phyloP scores from a whole-genome alignment of 140 eudicot genomes.

The Erigeron philadelphicus region DNA sequence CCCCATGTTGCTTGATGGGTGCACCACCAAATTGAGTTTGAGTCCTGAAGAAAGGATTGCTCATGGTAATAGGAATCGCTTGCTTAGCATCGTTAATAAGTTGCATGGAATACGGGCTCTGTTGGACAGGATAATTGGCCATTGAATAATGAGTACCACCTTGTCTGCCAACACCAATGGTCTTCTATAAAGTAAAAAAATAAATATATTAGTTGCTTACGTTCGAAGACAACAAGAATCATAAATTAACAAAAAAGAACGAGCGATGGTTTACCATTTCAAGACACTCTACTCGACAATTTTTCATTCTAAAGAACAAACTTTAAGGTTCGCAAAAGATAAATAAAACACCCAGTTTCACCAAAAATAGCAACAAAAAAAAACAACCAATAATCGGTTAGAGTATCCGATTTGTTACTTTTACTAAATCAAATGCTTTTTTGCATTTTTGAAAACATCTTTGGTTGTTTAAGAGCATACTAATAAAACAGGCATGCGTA shows the following conservation, averaged over 20 bases:
- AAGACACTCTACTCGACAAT: constrained; percentile 7
- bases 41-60: constrained; percentile 39
- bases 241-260: background rate
- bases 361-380: constrained; percentile 11
- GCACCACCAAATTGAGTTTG: constrained; percentile 48
- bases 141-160: constrained; percentile 38
- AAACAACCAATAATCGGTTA: too few species aligned
- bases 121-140: constrained; percentile 47
- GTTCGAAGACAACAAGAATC: background rate
- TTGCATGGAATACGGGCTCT: constrained; percentile 39
- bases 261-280: background rate
- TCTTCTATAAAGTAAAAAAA: constrained; percentile 33
- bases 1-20: constrained; percentile 43
- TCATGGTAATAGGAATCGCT: constrained; percentile 36
- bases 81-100: constrained; percentile 40
- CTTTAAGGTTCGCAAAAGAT: background rate
- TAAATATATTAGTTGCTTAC: constrained; percentile 19
- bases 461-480: too few species aligned
- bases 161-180: constrained; percentile 35
- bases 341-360: constrained; percentile 9
- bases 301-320: constrained; percentile 3
- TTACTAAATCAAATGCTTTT: too few species aligned
- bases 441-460: too few species aligned
- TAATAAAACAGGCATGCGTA: too few species aligned
- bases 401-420: too few species aligned